Evolutionary conservation across 2,329 filamentous ascomycete genomes (phyloP).

Genomic region (Fusarium sp.): DNA sequence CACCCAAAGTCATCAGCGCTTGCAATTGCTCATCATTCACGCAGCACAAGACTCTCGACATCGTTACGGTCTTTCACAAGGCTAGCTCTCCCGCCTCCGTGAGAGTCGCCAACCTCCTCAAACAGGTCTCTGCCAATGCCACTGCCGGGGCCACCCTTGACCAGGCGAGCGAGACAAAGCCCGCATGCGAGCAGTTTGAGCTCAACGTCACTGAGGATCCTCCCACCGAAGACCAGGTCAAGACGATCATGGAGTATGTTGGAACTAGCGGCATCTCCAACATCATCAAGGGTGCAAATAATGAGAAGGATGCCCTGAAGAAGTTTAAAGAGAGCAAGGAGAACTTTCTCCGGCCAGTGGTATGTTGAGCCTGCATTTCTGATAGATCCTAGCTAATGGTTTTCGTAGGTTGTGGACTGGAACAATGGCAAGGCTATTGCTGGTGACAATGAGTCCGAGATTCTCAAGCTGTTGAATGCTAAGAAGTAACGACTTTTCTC

Average conservation of each 20-base stretch:
- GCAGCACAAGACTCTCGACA: constrained; percentile 85
- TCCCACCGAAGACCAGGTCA: constrained; percentile 85
- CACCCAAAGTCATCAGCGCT: background rate
- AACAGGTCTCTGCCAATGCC: constrained; percentile 80
- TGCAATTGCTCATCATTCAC: constrained; percentile 32
- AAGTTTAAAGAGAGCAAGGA: constrained; percentile 78
- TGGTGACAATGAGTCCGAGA: constrained; percentile 88
- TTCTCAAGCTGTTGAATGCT: constrained; percentile 81
- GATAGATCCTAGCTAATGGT: constrained; percentile 8
- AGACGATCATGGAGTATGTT: constrained; percentile 86
- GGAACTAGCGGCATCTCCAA: constrained; percentile 69
- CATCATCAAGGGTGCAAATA: constrained; percentile 79
- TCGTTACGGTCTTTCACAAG: constrained; percentile 96
- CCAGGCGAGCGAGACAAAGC: constrained; percentile 78
- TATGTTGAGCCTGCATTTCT: constrained; percentile 56
- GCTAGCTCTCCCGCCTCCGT: constrained; percentile 78
- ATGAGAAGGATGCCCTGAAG: constrained; percentile 82
- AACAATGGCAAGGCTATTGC: constrained; percentile 85
- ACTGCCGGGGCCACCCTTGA: constrained; percentile 77
- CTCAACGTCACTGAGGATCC: constrained; percentile 84
- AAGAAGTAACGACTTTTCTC: constrained; percentile 52
- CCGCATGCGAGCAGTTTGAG: constrained; percentile 78
- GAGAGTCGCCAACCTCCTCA: constrained; percentile 80
- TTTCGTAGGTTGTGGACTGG: constrained; percentile 82
- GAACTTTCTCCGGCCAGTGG: constrained; percentile 81